Evolutionary conservation across 176 grass and related monocot species (phyloP).

Genomic region (Musa beccarii): DNA sequence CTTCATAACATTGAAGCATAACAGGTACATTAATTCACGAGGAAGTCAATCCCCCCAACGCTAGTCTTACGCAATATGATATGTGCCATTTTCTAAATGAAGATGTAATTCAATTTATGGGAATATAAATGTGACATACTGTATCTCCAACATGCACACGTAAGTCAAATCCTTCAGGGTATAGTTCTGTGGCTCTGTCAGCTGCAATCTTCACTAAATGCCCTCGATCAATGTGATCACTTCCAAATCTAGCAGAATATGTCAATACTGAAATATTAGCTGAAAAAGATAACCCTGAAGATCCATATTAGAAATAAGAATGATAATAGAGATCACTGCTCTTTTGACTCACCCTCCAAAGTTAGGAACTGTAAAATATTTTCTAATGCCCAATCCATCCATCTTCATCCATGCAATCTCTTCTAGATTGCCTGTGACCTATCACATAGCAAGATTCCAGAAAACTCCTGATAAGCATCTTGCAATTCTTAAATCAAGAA

Average conservation of each 20-base stretch:
- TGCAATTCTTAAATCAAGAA: not conserved
- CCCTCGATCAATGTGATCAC: constrained; percentile 35
- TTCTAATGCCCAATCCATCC: constrained; percentile 30
- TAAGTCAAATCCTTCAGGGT: constrained; percentile 24
- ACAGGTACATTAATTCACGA: no score
- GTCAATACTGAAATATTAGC: not conserved
- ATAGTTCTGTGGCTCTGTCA: constrained; percentile 20
- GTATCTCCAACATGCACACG: constrained; percentile 44
- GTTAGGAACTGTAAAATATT: constrained; percentile 38
- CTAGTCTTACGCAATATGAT: no score
- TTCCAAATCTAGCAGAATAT: constrained; percentile 29
- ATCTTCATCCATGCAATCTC: constrained; percentile 48
- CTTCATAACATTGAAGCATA: no score
- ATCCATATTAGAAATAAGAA: not conserved
- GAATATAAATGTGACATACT: constrained; percentile 14
- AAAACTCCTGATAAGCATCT: not conserved
- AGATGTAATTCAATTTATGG: not conserved
- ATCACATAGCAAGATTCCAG: not conserved
- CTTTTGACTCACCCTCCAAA: constrained; percentile 30
- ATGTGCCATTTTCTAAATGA: no score
- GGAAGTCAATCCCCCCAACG: no score
- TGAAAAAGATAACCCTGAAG: not conserved
- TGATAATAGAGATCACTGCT: no score
- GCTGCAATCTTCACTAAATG: constrained; percentile 39
- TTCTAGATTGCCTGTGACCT: constrained; percentile 40